phyloP scores from a whole-genome alignment of 352 stramenopile genomes.

The Pythium phragmitis region DNA sequence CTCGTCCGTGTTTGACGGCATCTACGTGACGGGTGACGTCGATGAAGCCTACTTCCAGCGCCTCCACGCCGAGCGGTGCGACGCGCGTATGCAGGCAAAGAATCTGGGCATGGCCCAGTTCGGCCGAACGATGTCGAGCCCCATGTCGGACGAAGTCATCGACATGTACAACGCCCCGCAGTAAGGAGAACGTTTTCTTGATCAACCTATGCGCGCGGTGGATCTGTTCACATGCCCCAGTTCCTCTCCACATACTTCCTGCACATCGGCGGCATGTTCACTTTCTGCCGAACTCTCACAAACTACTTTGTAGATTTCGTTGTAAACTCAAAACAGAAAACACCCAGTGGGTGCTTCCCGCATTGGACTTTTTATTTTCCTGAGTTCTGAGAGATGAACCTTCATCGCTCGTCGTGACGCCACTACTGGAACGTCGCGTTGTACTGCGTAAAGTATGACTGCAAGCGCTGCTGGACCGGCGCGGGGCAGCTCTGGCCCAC shows the following conservation, averaged over 20 bases:
- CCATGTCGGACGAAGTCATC: slow-evolving; percentile 81
- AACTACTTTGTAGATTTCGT: slow-evolving; percentile 28
- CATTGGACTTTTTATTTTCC: background rate
- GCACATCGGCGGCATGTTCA: slow-evolving; percentile 4
- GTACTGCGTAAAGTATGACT: slow-evolving; percentile 67
- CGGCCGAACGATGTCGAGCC: slow-evolving; percentile 74
- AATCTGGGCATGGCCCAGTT: slow-evolving; percentile 79
- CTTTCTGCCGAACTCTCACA: slow-evolving; percentile 11
- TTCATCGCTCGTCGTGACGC: background rate
- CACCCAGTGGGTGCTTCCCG: background rate
- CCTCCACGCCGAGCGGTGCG: slow-evolving; percentile 74
- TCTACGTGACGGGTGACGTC: slow-evolving; percentile 96
- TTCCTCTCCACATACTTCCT: background rate
- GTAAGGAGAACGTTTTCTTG: slow-evolving; percentile 32
- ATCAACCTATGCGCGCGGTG: background rate
- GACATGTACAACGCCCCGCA: slow-evolving; percentile 89
- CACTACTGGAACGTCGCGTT: slow-evolving; percentile 64
- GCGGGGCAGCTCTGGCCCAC: slow-evolving; percentile 45
- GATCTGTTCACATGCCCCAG: background rate
- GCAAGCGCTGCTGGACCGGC: slow-evolving; percentile 33
- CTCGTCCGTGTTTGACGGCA: slow-evolving; percentile 96
- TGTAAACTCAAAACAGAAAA: slow-evolving; percentile 29
- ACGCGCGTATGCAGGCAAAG: slow-evolving; percentile 84
- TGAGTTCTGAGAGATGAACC: background rate
- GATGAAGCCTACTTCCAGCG: slow-evolving; percentile 82